These are phyloP conservation scores for Saccharomycopsis javanensis DNA, from an alignment of 805 yeast species.

Conservation along the genomic window DNA sequence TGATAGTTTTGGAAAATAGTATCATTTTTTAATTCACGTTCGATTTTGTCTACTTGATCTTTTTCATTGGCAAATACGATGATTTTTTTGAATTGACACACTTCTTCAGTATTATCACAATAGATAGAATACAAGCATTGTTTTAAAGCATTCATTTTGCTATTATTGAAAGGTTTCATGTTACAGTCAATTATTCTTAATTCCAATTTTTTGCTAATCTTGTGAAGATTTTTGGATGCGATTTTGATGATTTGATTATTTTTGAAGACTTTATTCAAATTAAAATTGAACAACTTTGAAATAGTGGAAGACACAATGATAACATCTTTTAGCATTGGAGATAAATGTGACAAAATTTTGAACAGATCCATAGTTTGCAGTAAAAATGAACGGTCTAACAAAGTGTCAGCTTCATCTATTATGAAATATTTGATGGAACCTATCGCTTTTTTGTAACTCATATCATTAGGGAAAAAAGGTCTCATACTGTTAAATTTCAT, in stretches of 20 bases:
- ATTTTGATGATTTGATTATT: constrained; percentile 41
- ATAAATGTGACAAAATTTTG: constrained; percentile 30
- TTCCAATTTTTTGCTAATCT: constrained; percentile 66
- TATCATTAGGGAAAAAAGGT: constrained; percentile 36
- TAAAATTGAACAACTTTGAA: constrained; percentile 63
- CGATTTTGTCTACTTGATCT: constrained; percentile 50
- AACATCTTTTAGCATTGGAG: constrained; percentile 43
- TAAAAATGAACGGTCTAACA: constrained; percentile 11
- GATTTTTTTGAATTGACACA: constrained; percentile 58
- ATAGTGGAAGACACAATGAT: constrained; percentile 87
- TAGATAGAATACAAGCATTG: constrained; percentile 82
- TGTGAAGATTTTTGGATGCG: constrained; percentile 75
- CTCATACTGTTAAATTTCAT: constrained; percentile 44
- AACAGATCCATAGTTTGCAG: constrained; percentile 41
- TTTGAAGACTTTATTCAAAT: constrained; percentile 54
- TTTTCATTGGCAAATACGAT: constrained; percentile 78
- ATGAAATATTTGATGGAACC: constrained; percentile 46
- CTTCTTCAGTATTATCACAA: constrained; percentile 73
- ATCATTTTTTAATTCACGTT: constrained; percentile 35
- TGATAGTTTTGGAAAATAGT: constrained; percentile 36
- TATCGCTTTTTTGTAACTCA: constrained; percentile 26
- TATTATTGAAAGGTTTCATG: constrained; percentile 71
- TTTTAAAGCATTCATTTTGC: constrained; percentile 74
- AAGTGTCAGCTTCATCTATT: constrained; percentile 83
- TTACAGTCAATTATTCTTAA: constrained; percentile 70